Evolutionary conservation across 2,329 filamentous ascomycete genomes (phyloP).

Genomic region (Xylaria hypoxylon): DNA sequence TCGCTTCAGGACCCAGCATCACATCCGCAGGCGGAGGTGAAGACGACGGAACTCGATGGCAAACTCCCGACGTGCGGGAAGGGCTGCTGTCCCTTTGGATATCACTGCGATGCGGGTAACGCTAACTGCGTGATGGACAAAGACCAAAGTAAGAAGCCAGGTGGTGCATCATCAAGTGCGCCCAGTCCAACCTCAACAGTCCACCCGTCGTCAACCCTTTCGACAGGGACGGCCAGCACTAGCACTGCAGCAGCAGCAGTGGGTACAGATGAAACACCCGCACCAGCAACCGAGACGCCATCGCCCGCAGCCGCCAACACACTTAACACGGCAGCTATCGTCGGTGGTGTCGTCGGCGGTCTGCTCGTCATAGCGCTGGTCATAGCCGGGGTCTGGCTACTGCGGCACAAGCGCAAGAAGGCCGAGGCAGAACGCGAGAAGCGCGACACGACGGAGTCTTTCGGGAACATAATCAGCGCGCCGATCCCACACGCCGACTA

Average conservation of each 20-base stretch:
- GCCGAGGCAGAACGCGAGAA: constrained; percentile 25
- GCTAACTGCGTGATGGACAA: constrained; percentile 63
- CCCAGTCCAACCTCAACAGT: constrained; percentile 27
- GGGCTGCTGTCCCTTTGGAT: constrained; percentile 80
- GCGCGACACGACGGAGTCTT: constrained; percentile 40
- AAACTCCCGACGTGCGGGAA: constrained; percentile 68
- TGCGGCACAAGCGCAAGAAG: constrained; percentile 42
- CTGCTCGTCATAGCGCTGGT: constrained; percentile 40
- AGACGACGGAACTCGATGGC: constrained; percentile 71
- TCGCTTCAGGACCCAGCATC: constrained; percentile 68
- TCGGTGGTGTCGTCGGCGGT: constrained; percentile 48
- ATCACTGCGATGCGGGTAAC: constrained; percentile 63
- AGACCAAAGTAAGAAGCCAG: constrained; percentile 59
- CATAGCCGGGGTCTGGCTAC: constrained; percentile 34
- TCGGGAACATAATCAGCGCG: constrained; percentile 48
- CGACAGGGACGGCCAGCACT: constrained; percentile 1
- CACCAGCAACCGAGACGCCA: constrained; percentile 37
- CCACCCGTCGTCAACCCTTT: constrained; percentile 15
- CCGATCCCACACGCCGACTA: constrained; percentile 48
- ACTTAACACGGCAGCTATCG: constrained; percentile 48
- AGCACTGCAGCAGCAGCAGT: constrained; percentile 23
- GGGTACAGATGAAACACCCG: constrained; percentile 14
- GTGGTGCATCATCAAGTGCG: constrained; percentile 21
- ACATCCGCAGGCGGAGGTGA: constrained; percentile 70
- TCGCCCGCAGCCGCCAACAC: constrained; percentile 34